These are phyloP conservation scores for Backusella mclennaniae DNA, from an alignment of 192 early-diverging fungal genomes.

Conservation along the genomic window DNA sequence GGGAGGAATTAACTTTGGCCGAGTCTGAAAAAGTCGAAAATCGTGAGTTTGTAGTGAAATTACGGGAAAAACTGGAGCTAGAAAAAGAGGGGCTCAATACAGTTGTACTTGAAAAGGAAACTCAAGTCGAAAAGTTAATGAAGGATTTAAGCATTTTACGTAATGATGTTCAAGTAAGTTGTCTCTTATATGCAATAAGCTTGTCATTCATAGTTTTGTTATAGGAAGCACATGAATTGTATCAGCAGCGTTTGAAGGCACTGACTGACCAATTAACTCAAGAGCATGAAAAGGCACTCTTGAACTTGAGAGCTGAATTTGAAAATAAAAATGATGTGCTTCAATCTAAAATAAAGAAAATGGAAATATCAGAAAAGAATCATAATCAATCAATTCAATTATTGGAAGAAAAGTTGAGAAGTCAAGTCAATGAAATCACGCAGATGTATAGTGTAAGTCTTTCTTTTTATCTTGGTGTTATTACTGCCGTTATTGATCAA, in stretches of 20 bases:
- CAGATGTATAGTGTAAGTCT: not conserved
- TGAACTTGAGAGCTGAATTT: not conserved
- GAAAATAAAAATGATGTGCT: not conserved
- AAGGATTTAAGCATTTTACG: not conserved
- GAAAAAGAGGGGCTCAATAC: not conserved
- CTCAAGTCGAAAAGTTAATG: not conserved
- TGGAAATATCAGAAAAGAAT: not conserved
- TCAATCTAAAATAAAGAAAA: not conserved
- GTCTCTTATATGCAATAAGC: too few relatives aligned
- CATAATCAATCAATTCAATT: not conserved
- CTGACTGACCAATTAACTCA: not conserved
- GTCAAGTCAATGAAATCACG: slow-evolving; percentile 5
- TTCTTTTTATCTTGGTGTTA: not conserved
- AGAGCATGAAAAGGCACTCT: not conserved
- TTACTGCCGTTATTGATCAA: not conserved
- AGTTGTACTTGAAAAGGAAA: not conserved
- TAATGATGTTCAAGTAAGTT: not conserved
- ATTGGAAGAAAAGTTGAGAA: slow-evolving; percentile 11
- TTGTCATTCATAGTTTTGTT: not conserved
- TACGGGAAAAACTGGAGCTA: slow-evolving; percentile 1
- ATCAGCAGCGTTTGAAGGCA: not conserved
- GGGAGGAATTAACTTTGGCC: not conserved
- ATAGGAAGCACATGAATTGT: not conserved
- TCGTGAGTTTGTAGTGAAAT: slow-evolving; percentile 4
- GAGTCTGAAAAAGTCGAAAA: not conserved